These are phyloP conservation scores for Claviceps maximensis DNA, from an alignment of 2,329 filamentous ascomycete species.

Conservation along the genomic window DNA sequence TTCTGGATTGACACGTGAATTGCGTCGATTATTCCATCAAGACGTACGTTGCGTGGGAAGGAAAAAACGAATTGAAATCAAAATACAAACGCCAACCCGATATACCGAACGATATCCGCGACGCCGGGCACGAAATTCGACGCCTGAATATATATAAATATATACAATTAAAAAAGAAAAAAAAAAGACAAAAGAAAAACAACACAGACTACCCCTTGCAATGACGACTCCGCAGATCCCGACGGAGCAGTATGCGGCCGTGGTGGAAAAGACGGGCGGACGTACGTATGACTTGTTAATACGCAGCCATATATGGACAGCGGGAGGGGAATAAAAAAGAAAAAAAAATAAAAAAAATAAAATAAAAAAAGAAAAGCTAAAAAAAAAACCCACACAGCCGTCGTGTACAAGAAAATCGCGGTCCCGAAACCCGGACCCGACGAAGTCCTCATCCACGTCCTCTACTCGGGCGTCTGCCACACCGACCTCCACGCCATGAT, in stretches of 20 bases:
- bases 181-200: too few relatives aligned
- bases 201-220: too few relatives aligned
- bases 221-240: slow-evolving; percentile 43
- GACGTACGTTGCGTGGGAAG: too few relatives aligned
- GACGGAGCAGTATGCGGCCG: slow-evolving; percentile 79
- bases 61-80: too few relatives aligned
- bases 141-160: too few relatives aligned
- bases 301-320: background rate
- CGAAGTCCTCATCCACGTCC: slow-evolving; percentile 85
- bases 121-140: too few relatives aligned
- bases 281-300: slow-evolving; percentile 43
- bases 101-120: too few relatives aligned
- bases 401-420: slow-evolving; percentile 67
- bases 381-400: slow-evolving; percentile 25
- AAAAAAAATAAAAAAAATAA: background rate
- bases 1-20: too few relatives aligned
- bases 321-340: slow-evolving; percentile 4
- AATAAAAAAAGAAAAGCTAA: too few relatives aligned
- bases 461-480: slow-evolving; percentile 83
- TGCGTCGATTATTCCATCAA: too few relatives aligned
- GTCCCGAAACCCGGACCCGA: slow-evolving; percentile 72
- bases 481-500: slow-evolving; percentile 70
- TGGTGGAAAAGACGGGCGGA: slow-evolving; percentile 69
- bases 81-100: too few relatives aligned
- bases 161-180: too few relatives aligned